Conservation (phyloP, 139 green algal species). For the Astrephomene gubernaculifera region DNA sequence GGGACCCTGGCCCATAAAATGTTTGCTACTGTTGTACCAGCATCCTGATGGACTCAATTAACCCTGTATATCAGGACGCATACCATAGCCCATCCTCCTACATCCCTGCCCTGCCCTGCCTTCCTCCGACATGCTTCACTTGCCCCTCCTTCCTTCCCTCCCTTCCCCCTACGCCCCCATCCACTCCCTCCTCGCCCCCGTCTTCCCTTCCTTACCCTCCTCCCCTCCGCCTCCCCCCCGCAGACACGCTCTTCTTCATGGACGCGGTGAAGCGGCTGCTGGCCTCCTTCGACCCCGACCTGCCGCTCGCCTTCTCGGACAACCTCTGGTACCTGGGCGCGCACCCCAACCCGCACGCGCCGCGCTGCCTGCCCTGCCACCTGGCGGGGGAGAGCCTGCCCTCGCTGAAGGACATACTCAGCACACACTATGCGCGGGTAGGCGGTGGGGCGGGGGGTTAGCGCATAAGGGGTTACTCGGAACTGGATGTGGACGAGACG, state of each 20-base stretch:
- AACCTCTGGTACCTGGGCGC: slow-evolving; percentile 37
- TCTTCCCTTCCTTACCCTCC: background rate
- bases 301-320: slow-evolving; percentile 33
- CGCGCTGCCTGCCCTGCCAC: slow-evolving; percentile 43
- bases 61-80: no score
- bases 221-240: background rate
- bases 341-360: slow-evolving; percentile 38
- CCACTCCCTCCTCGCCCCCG: background rate
- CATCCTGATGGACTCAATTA: no score
- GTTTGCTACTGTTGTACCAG: no score
- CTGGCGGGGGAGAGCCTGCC: slow-evolving; percentile 4
- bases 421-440: no score
- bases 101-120: no score
- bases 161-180: no score
- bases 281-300: background rate
- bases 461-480: no score
- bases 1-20: no score
- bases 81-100: no score
- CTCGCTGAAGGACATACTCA: background rate
- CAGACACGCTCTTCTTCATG: slow-evolving; percentile 46
- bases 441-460: no score
- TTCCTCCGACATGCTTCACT: background rate
- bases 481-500: no score
- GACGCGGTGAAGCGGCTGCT: slow-evolving; percentile 23
- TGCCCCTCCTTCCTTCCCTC: no score